These are phyloP conservation scores for Allium sativum DNA, from an alignment of 106 monocot genomes.

Conservation along the genomic window DNA sequence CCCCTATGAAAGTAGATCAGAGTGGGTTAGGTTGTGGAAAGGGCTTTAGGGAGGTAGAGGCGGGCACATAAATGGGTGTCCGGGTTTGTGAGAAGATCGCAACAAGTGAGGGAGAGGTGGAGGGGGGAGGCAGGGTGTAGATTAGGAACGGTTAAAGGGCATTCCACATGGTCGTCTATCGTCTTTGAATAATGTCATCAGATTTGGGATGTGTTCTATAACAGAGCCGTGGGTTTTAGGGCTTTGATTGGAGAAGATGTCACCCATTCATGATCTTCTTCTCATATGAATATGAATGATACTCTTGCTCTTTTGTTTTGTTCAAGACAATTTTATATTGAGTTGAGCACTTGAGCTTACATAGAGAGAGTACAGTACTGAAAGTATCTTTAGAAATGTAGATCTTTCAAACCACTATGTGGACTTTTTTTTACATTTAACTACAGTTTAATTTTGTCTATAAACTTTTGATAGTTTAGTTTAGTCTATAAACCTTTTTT, in stretches of 20 bases:
- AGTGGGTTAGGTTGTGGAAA: slow-evolving; percentile 20
- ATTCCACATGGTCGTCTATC: slow-evolving; percentile 65
- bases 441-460: no score
- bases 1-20: slow-evolving; percentile 89
- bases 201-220: slow-evolving; percentile 62
- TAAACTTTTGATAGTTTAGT: no score
- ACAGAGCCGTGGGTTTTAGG: slow-evolving; percentile 14
- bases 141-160: slow-evolving; percentile 39
- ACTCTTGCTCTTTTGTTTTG: neutral
- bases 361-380: neutral
- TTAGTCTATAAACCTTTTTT: no score
- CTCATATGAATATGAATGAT: neutral
- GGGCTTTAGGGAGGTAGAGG: slow-evolving; percentile 33
- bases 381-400: no score
- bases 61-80: slow-evolving; percentile 34
- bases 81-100: slow-evolving; percentile 25
- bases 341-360: neutral
- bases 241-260: slow-evolving; percentile 8
- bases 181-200: slow-evolving; percentile 57
- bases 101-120: slow-evolving; percentile 19
- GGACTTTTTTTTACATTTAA: no score
- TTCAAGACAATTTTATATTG: neutral
- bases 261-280: slow-evolving; percentile 35
- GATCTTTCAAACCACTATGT: no score
- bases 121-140: slow-evolving; percentile 31